Conservation (phyloP, 371 early-diverging fungal genomes). For the Syncephalastrum monosporum region DNA sequence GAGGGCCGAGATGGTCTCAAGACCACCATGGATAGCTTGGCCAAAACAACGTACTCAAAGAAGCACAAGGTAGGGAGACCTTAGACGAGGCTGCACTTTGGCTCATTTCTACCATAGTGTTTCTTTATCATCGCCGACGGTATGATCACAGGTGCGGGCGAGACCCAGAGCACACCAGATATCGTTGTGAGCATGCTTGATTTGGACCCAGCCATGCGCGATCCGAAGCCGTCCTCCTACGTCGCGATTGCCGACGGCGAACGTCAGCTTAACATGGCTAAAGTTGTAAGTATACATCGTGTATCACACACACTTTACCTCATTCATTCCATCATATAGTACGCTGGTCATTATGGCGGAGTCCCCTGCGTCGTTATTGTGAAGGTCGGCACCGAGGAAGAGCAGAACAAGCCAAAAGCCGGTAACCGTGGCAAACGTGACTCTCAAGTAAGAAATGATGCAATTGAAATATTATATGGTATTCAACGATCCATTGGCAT, state of each 20-base stretch:
- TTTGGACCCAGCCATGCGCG: constrained; percentile 52
- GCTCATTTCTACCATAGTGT: constrained; percentile 17
- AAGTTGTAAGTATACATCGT: constrained; percentile 50
- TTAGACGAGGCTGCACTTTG: too few relatives aligned
- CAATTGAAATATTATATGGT: not conserved
- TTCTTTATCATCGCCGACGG: constrained; percentile 50
- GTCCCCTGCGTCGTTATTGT: constrained; percentile 89
- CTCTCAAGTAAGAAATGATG: constrained; percentile 75
- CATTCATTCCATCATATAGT: constrained; percentile 25
- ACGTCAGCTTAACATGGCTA: constrained; percentile 93
- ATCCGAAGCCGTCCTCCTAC: constrained; percentile 71
- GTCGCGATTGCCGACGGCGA: constrained; percentile 89
- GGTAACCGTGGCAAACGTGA: constrained; percentile 99
- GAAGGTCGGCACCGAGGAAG: constrained; percentile 86
- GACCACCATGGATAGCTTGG: constrained; percentile 83
- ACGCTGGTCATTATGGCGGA: constrained; percentile 88
- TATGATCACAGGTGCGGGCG: constrained; percentile 49
- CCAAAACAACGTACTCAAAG: constrained; percentile 62
- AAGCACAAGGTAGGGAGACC: constrained; percentile 46
- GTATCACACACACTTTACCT: not conserved
- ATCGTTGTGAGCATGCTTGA: constrained; percentile 73
- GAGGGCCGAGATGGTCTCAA: constrained; percentile 77
- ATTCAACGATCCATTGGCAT: not conserved
- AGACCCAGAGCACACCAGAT: constrained; percentile 65
- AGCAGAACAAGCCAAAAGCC: constrained; percentile 67